Base-by-base conservation (phyloP, 2,329 filamentous ascomycete genomes). In the Apiospora aurea region DNA sequence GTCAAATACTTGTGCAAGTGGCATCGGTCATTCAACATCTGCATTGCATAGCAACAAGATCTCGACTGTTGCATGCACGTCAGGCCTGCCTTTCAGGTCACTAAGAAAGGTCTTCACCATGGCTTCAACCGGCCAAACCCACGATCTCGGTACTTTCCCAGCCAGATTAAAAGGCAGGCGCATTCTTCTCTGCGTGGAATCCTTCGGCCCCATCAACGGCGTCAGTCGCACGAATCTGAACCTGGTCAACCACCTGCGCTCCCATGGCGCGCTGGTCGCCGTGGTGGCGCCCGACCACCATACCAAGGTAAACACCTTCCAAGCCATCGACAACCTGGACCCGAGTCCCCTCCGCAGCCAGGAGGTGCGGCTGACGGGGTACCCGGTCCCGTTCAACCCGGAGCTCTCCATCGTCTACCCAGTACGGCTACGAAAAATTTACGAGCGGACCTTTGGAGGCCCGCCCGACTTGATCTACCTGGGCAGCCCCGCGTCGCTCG, bases 161-260 rank as follows among this genome's bases (percentile, higher is more conserved):
- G 57, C 78, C 1, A 77, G 82, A 11, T 84, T 93, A n/a, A 81
- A 84, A 49, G 89, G 89, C 13, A 91, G 90, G 79, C 87, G 87
- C 74, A 86, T 93, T 73, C 81, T 93, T 10, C 86, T 93, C 10
- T 92, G 91, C 73, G 93, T 91, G 18, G 92, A 93, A 78, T 93
- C 91, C 0, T 91, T 93, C 72, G 91, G 91, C 3, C 91, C 91
- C 0, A 90, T 93, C 78, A 93, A 93, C 77, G 91, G 92, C n/a
- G 91, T 93, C 66, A 92, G 89, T 76, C 86, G 91, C 73, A 93
- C 91, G 5, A 93, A 92, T 0, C 83, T 91, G 75, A 92, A 90
- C 84, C 86, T 93, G 69, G 89, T 93, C 70, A 88, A 90, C 78
- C 91, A 93, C 75, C 83, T 93, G 26, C 87, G 90, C 71, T 83